phyloP scores from a whole-genome alignment of 2,329 filamentous ascomycete genomes.

The Microcyclospora tardicrescens region DNA sequence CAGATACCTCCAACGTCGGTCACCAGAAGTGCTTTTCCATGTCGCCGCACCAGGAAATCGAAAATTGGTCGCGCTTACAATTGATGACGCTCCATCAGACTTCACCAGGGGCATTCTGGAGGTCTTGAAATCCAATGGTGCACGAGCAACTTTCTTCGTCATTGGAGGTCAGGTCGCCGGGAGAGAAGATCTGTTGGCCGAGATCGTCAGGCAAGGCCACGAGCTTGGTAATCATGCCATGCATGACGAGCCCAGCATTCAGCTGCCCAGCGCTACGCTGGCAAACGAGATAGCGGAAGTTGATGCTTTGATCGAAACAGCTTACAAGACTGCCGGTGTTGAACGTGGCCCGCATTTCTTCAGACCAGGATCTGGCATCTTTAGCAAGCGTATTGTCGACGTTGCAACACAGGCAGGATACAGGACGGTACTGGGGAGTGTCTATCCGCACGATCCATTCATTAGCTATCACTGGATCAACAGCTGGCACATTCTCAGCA shows the following conservation, averaged over 20 bases:
- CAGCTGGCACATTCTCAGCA: slow-evolving; percentile 65
- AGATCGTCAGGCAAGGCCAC: slow-evolving; percentile 41
- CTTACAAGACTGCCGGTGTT: slow-evolving; percentile 35
- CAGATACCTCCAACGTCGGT: slow-evolving; percentile 53
- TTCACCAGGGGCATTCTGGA: slow-evolving; percentile 59
- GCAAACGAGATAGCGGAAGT: slow-evolving; percentile 51
- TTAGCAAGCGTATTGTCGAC: slow-evolving; percentile 55
- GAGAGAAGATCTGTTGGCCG: slow-evolving; percentile 34
- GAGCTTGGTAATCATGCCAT: slow-evolving; percentile 77
- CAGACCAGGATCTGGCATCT: slow-evolving; percentile 74
- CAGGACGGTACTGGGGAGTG: slow-evolving; percentile 62
- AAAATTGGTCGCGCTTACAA: slow-evolving; percentile 66
- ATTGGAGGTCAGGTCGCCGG: slow-evolving; percentile 64
- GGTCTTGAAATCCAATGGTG: slow-evolving; percentile 50
- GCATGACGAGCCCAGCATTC: slow-evolving; percentile 65
- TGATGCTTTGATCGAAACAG: slow-evolving; percentile 44
- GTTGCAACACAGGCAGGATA: slow-evolving; percentile 51
- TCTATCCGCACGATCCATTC: slow-evolving; percentile 89
- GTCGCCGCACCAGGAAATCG: slow-evolving; percentile 30
- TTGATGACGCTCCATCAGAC: slow-evolving; percentile 72
- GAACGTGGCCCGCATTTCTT: slow-evolving; percentile 53
- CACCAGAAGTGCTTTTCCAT: slow-evolving; percentile 71
- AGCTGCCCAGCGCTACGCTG: slow-evolving; percentile 47
- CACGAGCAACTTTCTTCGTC: slow-evolving; percentile 74
- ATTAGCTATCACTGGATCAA: slow-evolving; percentile 58